Evolutionary conservation across 306 rosid genomes (phyloP).

Genomic region (Fragaria vesca): DNA sequence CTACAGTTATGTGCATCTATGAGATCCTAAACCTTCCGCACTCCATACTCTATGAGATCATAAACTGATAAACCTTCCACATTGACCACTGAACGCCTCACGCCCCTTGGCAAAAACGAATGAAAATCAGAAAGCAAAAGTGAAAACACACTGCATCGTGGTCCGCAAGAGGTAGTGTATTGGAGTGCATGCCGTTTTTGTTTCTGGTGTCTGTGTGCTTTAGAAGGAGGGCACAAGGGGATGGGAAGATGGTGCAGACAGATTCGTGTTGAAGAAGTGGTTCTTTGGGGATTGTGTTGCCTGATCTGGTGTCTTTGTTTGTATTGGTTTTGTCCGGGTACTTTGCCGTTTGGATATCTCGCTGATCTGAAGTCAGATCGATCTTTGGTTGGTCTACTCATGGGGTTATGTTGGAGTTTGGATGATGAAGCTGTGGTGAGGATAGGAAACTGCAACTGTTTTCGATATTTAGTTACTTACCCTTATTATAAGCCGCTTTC

Average conservation of each 20-base stretch:
- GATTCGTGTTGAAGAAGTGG: not conserved
- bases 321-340: too few relatives aligned
- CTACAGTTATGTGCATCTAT: not conserved
- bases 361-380: not conserved
- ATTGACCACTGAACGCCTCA: too few relatives aligned
- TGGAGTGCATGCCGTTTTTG: too few relatives aligned
- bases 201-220: too few relatives aligned
- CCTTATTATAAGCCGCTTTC: not conserved
- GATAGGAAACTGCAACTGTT: not conserved
- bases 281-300: too few relatives aligned
- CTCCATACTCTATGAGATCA: not conserved
- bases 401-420: not conserved
- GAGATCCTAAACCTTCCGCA: not conserved
- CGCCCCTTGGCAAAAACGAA: too few relatives aligned
- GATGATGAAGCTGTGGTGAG: not conserved
- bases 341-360: not conserved
- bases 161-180: too few relatives aligned
- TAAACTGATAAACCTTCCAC: too few relatives aligned
- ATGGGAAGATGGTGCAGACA: too few relatives aligned
- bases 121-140: too few relatives aligned
- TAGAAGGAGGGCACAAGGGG: too few relatives aligned
- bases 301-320: not conserved
- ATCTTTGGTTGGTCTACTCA: not conserved
- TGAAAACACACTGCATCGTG: not conserved
- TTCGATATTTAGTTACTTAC: not conserved